phyloP scores from a whole-genome alignment of 192 early-diverging fungal genomes.

The Linnemannia schmuckeri region DNA sequence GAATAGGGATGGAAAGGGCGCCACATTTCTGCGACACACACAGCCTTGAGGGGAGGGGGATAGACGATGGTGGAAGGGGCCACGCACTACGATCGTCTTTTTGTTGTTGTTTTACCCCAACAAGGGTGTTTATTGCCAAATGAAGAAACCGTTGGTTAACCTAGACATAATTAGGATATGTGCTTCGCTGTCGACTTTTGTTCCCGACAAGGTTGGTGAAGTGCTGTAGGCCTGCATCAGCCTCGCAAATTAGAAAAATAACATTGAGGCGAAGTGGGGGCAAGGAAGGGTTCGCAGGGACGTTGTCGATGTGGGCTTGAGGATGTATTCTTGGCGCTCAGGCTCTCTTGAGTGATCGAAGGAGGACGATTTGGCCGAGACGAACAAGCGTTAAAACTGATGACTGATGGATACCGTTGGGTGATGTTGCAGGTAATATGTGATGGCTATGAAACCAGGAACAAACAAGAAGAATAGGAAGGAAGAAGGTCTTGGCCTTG shows the following conservation, averaged over 20 bases:
- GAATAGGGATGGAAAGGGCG: neutral
- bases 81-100: neutral
- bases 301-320: neutral
- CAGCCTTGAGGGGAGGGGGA: neutral
- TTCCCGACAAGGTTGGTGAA: neutral
- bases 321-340: conserved; percentile 1
- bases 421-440: neutral
- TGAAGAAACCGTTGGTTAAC: neutral
- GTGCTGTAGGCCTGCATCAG: conserved; percentile 1
- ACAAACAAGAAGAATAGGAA: too few relatives aligned
- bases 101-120: neutral
- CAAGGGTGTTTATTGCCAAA: neutral
- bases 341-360: neutral
- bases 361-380: neutral
- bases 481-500: neutral
- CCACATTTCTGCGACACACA: conserved; percentile 4
- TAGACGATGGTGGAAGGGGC: neutral
- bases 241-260: neutral
- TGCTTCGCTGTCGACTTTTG: conserved; percentile 1
- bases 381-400: neutral
- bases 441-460: neutral
- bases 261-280: neutral
- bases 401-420: neutral
- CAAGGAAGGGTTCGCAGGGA: neutral
- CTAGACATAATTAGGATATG: neutral